Base-by-base conservation (phyloP, 2,329 filamentous ascomycete genomes). In the Apiospora kogelbergensis region DNA sequence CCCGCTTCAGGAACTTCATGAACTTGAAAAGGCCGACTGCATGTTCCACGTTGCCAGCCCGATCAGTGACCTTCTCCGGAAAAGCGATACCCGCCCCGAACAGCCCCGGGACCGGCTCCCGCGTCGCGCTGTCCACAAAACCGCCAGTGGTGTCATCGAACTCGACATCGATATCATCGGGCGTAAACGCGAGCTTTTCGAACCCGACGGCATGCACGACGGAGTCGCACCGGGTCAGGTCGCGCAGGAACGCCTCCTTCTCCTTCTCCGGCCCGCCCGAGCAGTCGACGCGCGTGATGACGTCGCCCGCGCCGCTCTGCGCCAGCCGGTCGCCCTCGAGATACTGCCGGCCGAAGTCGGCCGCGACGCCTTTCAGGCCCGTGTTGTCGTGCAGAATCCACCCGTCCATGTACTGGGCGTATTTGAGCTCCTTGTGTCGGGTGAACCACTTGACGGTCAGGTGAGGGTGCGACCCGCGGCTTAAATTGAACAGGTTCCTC, bases 301-400 rank as follows among this genome's bases (percentile, higher is more conserved):
- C 79, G 22, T 80, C 78, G 64, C 81, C 81, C 2, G 86, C 85
- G 20, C 81, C 78, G 46, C 84, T 86, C 9, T 76, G 72, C 6
- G 78, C 71, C 9, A 90, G 80, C 0, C 76, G 77, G 2, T 82
- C 82, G 45, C 85, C 84, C 72, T 90, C 89, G 0, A 91, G 82
- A 69, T 90, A 86, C 30, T 84, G 78, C 53, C 83, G 83, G 0
- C 89, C 89, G 81, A 88, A 91, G 6, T 83, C 80, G 0, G 89
- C 89, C 0, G 87, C 88, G 45, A 84, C 80, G 24, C 89, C 89
- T 76, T 91, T 91, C 37, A 91, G 81, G 3, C 89, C 89, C 0
- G 89, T 91, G 77, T 90, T 91, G 74, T 91, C 89, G 67, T 86
- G 84, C 33, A 89, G 78, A 70, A 90, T 90, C 88, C 89, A 90